These are phyloP conservation scores for Annulohypoxylon truncatum DNA, from an alignment of 2,329 filamentous ascomycete genomes.

Conservation along the genomic window DNA sequence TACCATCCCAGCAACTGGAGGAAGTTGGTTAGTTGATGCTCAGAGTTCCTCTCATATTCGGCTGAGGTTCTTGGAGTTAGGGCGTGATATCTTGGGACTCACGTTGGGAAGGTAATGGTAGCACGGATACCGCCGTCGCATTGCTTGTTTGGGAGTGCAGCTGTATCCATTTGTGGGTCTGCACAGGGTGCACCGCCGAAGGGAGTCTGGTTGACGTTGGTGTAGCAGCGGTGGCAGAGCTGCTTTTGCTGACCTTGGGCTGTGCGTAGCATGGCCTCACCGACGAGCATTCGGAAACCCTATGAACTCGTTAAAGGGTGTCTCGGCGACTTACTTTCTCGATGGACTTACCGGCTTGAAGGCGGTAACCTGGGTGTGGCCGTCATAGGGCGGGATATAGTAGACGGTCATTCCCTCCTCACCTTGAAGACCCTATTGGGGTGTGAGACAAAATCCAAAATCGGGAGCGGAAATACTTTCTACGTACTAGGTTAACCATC, in stretches of 20 bases:
- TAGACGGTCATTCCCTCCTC: conserved; percentile 43
- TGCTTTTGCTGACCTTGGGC: conserved; percentile 40
- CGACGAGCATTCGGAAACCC: conserved; percentile 47
- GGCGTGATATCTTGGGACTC: not conserved
- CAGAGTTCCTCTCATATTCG: not conserved
- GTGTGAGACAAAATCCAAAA: not conserved
- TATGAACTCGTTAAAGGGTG: conserved; percentile 4
- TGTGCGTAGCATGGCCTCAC: conserved; percentile 37
- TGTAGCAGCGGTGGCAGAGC: conserved; percentile 44
- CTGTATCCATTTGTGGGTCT: conserved; percentile 36
- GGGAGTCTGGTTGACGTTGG: conserved; percentile 40
- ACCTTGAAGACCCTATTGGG: conserved; percentile 34
- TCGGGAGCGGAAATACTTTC: not conserved
- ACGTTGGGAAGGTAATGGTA: conserved; percentile 43
- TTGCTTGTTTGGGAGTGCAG: conserved; percentile 34
- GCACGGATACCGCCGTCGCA: conserved; percentile 42
- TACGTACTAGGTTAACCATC: conserved; percentile 42
- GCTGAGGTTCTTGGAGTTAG: too few species aligned
- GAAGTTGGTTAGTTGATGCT: not conserved
- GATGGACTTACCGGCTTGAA: conserved; percentile 40
- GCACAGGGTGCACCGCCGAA: conserved; percentile 45
- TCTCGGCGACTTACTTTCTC: not conserved
- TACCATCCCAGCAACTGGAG: conserved; percentile 46
- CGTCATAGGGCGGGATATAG: conserved; percentile 45
- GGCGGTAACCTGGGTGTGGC: conserved; percentile 40